Evolutionary conservation across 2,329 filamentous ascomycete species (phyloP).

Genomic region (Dendrostoma leiphaemia): DNA sequence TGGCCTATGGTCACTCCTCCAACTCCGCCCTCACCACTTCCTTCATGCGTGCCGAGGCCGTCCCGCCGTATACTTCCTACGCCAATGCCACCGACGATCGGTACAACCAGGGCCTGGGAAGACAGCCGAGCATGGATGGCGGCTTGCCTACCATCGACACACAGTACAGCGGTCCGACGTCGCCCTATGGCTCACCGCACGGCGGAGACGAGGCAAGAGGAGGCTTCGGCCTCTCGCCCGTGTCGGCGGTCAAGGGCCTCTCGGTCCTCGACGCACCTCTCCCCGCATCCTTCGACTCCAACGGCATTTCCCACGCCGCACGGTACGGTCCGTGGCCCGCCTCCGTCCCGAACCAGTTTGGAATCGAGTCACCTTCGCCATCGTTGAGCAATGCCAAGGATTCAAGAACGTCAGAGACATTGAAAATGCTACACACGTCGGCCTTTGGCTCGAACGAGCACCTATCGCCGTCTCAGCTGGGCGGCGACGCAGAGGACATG

Average conservation of each 20-base stretch:
- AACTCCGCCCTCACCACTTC: slow-evolving; percentile 71
- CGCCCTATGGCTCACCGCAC: slow-evolving; percentile 78
- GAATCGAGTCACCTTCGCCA: slow-evolving; percentile 78
- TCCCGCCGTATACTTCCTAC: slow-evolving; percentile 47
- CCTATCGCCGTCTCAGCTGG: slow-evolving; percentile 24
- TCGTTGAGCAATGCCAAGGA: slow-evolving; percentile 66
- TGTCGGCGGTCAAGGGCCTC: slow-evolving; percentile 64
- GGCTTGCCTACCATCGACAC: slow-evolving; percentile 58
- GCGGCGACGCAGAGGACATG: slow-evolving; percentile 36
- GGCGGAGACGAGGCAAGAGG: slow-evolving; percentile 62
- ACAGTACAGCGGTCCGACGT: slow-evolving; percentile 53
- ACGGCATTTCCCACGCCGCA: slow-evolving; percentile 89
- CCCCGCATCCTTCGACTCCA: slow-evolving; percentile 93
- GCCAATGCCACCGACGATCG: slow-evolving; percentile 44
- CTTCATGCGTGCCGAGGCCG: slow-evolving; percentile 61
- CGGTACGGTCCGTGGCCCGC: slow-evolving; percentile 87
- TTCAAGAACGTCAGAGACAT: slow-evolving; percentile 58
- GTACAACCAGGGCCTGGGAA: slow-evolving; percentile 40
- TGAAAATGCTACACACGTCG: slow-evolving; percentile 65
- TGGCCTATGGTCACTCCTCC: slow-evolving; percentile 62
- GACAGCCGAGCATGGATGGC: slow-evolving; percentile 53
- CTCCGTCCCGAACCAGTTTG: slow-evolving; percentile 89
- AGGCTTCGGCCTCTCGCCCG: slow-evolving; percentile 77
- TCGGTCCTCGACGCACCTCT: slow-evolving; percentile 91
- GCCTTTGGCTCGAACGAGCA: slow-evolving; percentile 67